phyloP scores from a whole-genome alignment of 805 yeast species.

The Pichia deserticola region DNA sequence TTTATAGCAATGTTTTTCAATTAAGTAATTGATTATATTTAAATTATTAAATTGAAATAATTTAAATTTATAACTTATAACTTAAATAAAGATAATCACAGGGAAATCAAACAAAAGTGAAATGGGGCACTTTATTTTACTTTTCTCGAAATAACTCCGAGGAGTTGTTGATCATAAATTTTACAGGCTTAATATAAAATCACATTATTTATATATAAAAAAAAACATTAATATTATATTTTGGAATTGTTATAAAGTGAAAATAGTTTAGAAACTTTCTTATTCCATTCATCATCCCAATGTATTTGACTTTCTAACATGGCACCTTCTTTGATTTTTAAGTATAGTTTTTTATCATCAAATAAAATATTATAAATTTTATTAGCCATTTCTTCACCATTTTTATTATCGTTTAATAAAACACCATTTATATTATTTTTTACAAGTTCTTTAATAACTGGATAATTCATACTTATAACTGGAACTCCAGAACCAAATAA shows the following conservation, averaged over 20 bases:
- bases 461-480: slow-evolving; percentile 68
- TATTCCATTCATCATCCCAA: slow-evolving; percentile 77
- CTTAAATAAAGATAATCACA: no score
- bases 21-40: no score
- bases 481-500: slow-evolving; percentile 96
- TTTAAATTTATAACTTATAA: no score
- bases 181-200: no score
- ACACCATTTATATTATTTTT: slow-evolving; percentile 64
- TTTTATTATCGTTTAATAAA: slow-evolving; percentile 32
- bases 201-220: no score
- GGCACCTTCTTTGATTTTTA: slow-evolving; percentile 59
- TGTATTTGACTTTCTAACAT: slow-evolving; percentile 53
- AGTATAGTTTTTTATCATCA: slow-evolving; percentile 18
- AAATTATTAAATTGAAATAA: no score
- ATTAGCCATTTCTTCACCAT: slow-evolving; percentile 38
- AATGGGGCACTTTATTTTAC: no score
- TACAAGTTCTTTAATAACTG: slow-evolving; percentile 75
- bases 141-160: no score
- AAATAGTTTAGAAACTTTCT: slow-evolving; percentile 33
- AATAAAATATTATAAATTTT: slow-evolving; percentile 27
- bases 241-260: not conserved
- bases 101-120: no score
- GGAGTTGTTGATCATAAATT: no score
- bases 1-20: not conserved
- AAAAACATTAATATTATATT: no score